These are phyloP conservation scores for Circinella umbellata DNA, from an alignment of 371 early-diverging fungal species.

Conservation along the genomic window DNA sequence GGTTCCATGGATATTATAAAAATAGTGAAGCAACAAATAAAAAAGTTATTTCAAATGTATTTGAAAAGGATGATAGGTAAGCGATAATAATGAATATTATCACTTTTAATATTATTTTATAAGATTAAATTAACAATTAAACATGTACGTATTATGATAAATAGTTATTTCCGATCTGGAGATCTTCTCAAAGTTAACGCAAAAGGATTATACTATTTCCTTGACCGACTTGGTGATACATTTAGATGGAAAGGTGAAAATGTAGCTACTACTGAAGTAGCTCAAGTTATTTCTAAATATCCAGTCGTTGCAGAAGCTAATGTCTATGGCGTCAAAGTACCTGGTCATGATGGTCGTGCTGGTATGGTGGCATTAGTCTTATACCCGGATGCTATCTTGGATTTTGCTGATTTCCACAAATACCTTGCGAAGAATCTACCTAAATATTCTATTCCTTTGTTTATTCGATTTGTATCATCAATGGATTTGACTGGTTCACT, in stretches of 20 bases:
- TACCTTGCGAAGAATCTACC: slow-evolving; percentile 51
- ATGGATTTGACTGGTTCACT: slow-evolving; percentile 61
- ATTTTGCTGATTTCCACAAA: slow-evolving; percentile 35
- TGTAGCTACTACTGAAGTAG: slow-evolving; percentile 71
- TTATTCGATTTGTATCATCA: slow-evolving; percentile 51
- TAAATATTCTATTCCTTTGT: slow-evolving; percentile 65
- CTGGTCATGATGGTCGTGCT: slow-evolving; percentile 65
- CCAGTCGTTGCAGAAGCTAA: slow-evolving; percentile 66
- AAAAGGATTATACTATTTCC: slow-evolving; percentile 71
- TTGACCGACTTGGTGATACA: slow-evolving; percentile 78
- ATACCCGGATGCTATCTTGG: slow-evolving; percentile 39
- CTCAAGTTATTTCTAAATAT: slow-evolving; percentile 56
- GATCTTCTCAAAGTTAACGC: slow-evolving; percentile 61
- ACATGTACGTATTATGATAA: too few relatives aligned
- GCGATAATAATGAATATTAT: neutral
- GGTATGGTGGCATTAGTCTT: slow-evolving; percentile 74
- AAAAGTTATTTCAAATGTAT: slow-evolving; percentile 45
- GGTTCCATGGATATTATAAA: slow-evolving; percentile 49
- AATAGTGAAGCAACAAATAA: slow-evolving; percentile 51
- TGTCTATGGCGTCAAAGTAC: slow-evolving; percentile 61
- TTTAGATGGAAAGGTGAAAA: slow-evolving; percentile 77
- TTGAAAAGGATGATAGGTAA: slow-evolving; percentile 36
- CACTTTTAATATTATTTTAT: too few relatives aligned
- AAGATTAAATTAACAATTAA: too few relatives aligned
- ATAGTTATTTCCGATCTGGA: slow-evolving; percentile 65